Conservation (phyloP, 2,329 filamentous ascomycete species). For the Thielaviopsis euricoi region DNA sequence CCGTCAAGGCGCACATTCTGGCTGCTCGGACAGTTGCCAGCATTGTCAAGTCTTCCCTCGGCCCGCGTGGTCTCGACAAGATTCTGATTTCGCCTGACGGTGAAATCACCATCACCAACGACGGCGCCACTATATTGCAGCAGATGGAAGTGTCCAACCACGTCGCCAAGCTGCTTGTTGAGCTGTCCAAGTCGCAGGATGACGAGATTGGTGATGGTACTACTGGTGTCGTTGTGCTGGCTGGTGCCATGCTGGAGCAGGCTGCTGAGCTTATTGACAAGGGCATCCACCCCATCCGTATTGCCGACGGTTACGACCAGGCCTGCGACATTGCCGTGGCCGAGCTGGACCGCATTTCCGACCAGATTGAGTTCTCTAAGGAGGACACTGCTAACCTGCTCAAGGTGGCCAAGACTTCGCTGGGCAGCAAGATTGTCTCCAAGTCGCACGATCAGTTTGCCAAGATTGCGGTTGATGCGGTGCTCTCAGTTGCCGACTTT, state of each 20-base stretch:
- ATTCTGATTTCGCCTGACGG: conserved; percentile 97
- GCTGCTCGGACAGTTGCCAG: conserved; percentile 90
- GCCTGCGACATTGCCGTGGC: conserved; percentile 92
- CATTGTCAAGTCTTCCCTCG: conserved; percentile 93
- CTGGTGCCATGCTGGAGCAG: conserved; percentile 87
- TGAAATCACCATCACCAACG: conserved; percentile 98
- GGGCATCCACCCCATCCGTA: conserved; percentile 96
- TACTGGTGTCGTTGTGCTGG: conserved; percentile 90
- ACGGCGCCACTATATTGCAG: conserved; percentile 90
- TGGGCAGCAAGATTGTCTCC: conserved; percentile 98
- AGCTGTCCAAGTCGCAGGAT: conserved; percentile 95
- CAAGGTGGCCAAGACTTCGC: conserved; percentile 86
- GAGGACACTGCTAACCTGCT: conserved; percentile 71
- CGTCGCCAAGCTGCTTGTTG: conserved; percentile 89
- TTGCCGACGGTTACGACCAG: conserved; percentile 95
- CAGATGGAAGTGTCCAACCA: conserved; percentile 99
- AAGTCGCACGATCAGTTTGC: conserved; percentile 98
- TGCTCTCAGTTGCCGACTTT: conserved; percentile 88
- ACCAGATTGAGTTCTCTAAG: conserved; percentile 71
- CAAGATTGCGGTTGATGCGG: conserved; percentile 91
- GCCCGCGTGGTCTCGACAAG: conserved; percentile 92
- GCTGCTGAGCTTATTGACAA: conserved; percentile 97
- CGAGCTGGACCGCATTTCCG: conserved; percentile 84
- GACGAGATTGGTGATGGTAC: conserved; percentile 98
- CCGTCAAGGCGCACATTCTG: conserved; percentile 95